phyloP scores from a whole-genome alignment of 2,329 filamentous ascomycete genomes.

The Botryotinia narcissicola region DNA sequence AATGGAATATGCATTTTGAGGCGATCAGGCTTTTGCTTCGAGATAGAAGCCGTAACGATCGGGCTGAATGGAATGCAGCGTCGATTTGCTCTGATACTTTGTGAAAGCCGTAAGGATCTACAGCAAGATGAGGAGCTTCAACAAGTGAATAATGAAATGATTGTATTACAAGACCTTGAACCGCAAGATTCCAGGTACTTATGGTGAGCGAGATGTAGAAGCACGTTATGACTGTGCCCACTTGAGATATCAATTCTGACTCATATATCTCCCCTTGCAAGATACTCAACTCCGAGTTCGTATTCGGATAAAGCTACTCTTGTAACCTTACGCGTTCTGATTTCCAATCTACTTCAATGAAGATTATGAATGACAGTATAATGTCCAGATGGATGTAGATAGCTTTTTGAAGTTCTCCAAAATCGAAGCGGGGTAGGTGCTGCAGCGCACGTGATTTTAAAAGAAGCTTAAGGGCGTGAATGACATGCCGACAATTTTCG shows the following conservation, averaged over 20 bases:
- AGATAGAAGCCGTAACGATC: background rate
- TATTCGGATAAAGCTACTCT: background rate
- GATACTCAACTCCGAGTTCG: background rate
- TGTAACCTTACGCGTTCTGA: background rate
- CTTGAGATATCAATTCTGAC: background rate
- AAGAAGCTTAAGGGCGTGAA: background rate
- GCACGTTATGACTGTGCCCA: background rate
- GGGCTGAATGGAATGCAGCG: background rate
- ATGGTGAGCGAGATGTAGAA: background rate
- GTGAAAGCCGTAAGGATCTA: background rate
- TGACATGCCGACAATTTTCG: background rate
- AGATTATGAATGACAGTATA: too few relatives aligned
- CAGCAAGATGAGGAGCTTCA: too few relatives aligned
- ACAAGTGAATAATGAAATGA: background rate
- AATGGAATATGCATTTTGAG: conserved; percentile 39
- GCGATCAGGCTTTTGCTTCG: too few relatives aligned
- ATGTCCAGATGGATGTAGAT: background rate
- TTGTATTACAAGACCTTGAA: background rate
- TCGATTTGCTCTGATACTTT: background rate
- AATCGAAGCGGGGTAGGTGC: background rate
- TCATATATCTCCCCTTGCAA: background rate
- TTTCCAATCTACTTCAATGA: background rate
- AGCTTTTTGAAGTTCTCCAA: background rate
- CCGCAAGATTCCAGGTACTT: too few relatives aligned
- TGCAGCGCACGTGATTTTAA: background rate